A percentile compares a stretch with the other conserved stretches of the same genome.
phyloP scores from a whole-genome alignment of 495 filamentous ascomycete species.

The Penicillium macrosclerotiorum region DNA sequence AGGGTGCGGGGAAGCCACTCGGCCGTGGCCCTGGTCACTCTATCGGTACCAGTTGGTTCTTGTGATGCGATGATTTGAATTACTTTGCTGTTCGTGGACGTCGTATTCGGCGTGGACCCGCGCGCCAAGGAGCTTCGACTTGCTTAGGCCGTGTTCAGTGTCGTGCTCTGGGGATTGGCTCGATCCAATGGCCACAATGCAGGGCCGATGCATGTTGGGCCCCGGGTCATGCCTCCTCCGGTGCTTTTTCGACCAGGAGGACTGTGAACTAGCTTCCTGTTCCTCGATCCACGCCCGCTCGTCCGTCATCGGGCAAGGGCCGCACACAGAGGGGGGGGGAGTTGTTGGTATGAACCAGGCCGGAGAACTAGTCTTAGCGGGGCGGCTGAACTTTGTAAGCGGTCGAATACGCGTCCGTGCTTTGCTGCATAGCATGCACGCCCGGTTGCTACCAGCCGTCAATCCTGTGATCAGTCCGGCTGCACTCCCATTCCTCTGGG shows the following conservation, averaged over 20 bases:
- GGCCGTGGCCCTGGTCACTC: too few relatives aligned
- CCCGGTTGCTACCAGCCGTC: background rate
- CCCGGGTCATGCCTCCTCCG: background rate
- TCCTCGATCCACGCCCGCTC: too few relatives aligned
- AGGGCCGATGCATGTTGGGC: background rate
- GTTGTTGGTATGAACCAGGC: background rate
- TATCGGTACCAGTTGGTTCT: too few relatives aligned
- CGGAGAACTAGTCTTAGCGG: constrained; percentile 15
- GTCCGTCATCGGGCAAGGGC: too few relatives aligned
- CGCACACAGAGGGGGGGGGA: background rate
- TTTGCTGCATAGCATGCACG: constrained; percentile 11
- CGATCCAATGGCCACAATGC: background rate
- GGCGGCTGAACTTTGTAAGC: constrained; percentile 5
- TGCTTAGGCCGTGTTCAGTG: background rate
- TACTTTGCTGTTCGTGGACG: background rate
- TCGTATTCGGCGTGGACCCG: constrained; percentile 7
- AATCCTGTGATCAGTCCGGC: constrained; percentile 15
- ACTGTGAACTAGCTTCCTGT: background rate
- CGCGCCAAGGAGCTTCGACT: constrained; percentile 10
- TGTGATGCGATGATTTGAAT: too few relatives aligned
- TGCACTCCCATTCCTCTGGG: constrained; percentile 3
- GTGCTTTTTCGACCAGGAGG: too few relatives aligned
- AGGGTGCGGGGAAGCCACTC: constrained; percentile 20
- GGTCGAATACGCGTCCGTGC: constrained; percentile 7
- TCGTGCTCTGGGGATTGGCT: background rate